Conservation (phyloP, 441 rosid genomes). For the Bocquillonia castaneifolia region DNA sequence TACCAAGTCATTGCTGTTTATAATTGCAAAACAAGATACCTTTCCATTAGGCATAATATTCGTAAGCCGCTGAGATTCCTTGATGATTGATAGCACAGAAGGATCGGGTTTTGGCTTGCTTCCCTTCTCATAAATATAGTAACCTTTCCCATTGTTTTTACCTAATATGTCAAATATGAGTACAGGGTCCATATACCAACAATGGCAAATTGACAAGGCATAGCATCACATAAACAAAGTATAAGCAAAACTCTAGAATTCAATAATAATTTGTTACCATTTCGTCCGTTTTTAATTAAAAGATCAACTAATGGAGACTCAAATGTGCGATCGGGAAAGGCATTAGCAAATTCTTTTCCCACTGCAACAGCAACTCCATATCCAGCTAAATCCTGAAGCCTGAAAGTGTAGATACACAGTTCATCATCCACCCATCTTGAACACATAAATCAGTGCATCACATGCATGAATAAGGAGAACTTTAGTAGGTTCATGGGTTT, state of each 20-base stretch:
- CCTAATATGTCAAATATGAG: conserved; percentile 39
- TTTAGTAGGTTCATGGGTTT: not conserved
- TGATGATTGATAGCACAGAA: conserved; percentile 59
- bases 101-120: conserved; percentile 79
- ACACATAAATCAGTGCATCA: not conserved
- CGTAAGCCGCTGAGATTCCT: conserved; percentile 58
- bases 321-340: conserved; percentile 61
- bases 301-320: conserved; percentile 59
- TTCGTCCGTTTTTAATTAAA: conserved; percentile 65
- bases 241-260: conserved; percentile 15
- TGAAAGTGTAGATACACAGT: conserved; percentile 27
- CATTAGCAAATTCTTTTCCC: conserved; percentile 47
- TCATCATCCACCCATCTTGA: not conserved
- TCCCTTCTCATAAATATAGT: conserved; percentile 76
- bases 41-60: conserved; percentile 86
- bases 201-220: not conserved
- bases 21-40: conserved; percentile 37
- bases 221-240: not conserved
- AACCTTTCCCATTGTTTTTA: conserved; percentile 83
- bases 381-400: conserved; percentile 91
- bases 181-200: conserved; percentile 2
- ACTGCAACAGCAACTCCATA: conserved; percentile 76
- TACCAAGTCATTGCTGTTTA: not conserved
- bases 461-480: not conserved
- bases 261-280: conserved; percentile 42